phyloP scores from a whole-genome alignment of 1,284 basidiomycete genomes.

The Ceratobasidium sp. region DNA sequence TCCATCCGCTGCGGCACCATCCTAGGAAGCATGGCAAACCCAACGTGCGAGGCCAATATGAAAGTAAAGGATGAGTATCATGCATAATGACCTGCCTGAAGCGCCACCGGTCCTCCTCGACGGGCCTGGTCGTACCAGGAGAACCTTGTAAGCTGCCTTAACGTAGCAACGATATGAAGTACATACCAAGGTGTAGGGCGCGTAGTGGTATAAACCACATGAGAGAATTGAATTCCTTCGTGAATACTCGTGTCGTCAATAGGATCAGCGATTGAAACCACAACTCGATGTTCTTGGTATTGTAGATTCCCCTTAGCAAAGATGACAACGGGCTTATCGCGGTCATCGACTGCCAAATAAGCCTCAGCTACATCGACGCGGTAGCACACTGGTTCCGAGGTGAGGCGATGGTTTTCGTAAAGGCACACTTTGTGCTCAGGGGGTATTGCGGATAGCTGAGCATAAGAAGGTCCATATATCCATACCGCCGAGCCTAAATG shows the following conservation, averaged over 20 bases:
- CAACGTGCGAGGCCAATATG: not conserved
- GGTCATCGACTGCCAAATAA: slow-evolving; percentile 8
- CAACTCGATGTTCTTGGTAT: slow-evolving; percentile 3
- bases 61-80: slow-evolving; percentile 23
- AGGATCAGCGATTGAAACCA: slow-evolving; percentile 12
- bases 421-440: slow-evolving; percentile 18
- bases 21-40: not conserved
- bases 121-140: not conserved
- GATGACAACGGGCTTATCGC: not conserved
- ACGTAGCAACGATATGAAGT: not conserved
- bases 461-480: slow-evolving; percentile 10
- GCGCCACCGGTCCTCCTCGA: slow-evolving; percentile 10
- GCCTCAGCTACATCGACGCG: not conserved
- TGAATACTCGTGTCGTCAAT: not conserved
- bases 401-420: slow-evolving; percentile 2
- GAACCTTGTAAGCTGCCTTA: not conserved
- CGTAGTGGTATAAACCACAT: slow-evolving; percentile 5
- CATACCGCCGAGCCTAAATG: not conserved
- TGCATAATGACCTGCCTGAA: slow-evolving; percentile 12
- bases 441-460: not conserved
- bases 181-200: slow-evolving; percentile 16
- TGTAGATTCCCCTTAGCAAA: not conserved
- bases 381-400: not conserved
- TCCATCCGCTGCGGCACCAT: not conserved
- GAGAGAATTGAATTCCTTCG: slow-evolving; percentile 14